A percentile compares a stretch with the other conserved stretches of the same genome.
Conservation (phyloP, 108 stramenopile species). For the Pseudonitzschia multistriata region DNA sequence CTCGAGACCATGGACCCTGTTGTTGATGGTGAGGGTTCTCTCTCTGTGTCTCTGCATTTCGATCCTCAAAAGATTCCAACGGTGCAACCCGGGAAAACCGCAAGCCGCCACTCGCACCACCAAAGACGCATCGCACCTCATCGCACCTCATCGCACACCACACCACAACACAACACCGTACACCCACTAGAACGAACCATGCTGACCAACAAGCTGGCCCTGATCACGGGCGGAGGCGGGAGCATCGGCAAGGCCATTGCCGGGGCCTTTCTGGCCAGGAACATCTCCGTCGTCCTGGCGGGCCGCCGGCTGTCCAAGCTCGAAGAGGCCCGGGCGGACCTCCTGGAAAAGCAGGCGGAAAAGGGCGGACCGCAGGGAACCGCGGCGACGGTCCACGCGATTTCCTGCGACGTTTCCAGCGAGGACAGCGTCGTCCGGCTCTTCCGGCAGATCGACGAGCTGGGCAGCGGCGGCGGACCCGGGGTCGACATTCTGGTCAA, state of each 20-base stretch:
- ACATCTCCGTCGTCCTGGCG: constrained; percentile 54
- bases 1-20: too few species aligned
- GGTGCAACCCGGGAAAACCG: too few species aligned
- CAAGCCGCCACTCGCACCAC: too few species aligned
- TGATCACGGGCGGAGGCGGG: constrained; percentile 65
- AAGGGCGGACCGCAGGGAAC: constrained; percentile 7
- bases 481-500: constrained; percentile 71
- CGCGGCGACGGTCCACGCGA: constrained; percentile 24
- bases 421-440: constrained; percentile 48
- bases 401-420: constrained; percentile 56
- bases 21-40: too few species aligned
- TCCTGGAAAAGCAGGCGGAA: constrained; percentile 23
- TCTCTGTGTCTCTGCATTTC: too few species aligned
- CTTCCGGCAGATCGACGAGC: constrained; percentile 27
- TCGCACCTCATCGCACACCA: too few species aligned
- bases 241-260: constrained; percentile 72
- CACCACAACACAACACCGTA: too few species aligned
- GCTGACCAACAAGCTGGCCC: constrained; percentile 39
- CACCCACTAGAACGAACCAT: neutral
- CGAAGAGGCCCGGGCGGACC: constrained; percentile 28
- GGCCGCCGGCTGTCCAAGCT: constrained; percentile 52
- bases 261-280: constrained; percentile 40
- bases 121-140: too few species aligned
- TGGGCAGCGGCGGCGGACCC: neutral
- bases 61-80: too few species aligned